These are phyloP conservation scores for Aspergillus sp. DNA, from an alignment of 2,329 filamentous ascomycete species.

Conservation along the genomic window DNA sequence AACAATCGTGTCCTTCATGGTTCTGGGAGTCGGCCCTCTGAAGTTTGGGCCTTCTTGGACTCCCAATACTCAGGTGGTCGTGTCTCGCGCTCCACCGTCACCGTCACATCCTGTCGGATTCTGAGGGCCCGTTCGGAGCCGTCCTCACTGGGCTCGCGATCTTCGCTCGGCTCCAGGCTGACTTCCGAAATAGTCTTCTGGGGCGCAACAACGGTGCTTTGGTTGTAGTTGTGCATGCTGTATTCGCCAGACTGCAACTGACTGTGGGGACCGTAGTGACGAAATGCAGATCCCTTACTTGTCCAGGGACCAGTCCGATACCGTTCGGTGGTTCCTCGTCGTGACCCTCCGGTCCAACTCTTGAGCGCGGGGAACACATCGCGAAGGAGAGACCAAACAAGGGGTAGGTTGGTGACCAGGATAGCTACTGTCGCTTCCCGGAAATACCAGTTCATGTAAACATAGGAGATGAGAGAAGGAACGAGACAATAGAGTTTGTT, in stretches of 20 bases:
- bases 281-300: slow-evolving; percentile 30
- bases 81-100: slow-evolving; percentile 27
- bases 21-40: slow-evolving; percentile 2
- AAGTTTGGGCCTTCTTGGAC: background rate
- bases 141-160: slow-evolving; percentile 38
- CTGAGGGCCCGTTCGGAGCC: slow-evolving; percentile 39
- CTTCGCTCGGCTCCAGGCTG: slow-evolving; percentile 30
- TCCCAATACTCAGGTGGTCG: slow-evolving; percentile 17
- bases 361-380: slow-evolving; percentile 49
- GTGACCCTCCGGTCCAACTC: slow-evolving; percentile 44
- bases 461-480: slow-evolving; percentile 42
- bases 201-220: slow-evolving; percentile 27
- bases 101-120: slow-evolving; percentile 44
- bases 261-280: slow-evolving; percentile 32
- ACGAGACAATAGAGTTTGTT: slow-evolving; percentile 53
- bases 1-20: slow-evolving; percentile 11
- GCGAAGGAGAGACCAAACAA: slow-evolving; percentile 54
- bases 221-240: slow-evolving; percentile 33
- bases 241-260: slow-evolving; percentile 32
- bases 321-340: slow-evolving; percentile 31
- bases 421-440: slow-evolving; percentile 48
- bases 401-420: slow-evolving; percentile 54
- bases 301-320: slow-evolving; percentile 37
- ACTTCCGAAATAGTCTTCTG: slow-evolving; percentile 33
- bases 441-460: slow-evolving; percentile 53